A percentile compares a stretch with the other conserved stretches of the same genome.
Conservation (phyloP, 1,284 basidiomycete species). For the Ganoderma resinaceum region DNA sequence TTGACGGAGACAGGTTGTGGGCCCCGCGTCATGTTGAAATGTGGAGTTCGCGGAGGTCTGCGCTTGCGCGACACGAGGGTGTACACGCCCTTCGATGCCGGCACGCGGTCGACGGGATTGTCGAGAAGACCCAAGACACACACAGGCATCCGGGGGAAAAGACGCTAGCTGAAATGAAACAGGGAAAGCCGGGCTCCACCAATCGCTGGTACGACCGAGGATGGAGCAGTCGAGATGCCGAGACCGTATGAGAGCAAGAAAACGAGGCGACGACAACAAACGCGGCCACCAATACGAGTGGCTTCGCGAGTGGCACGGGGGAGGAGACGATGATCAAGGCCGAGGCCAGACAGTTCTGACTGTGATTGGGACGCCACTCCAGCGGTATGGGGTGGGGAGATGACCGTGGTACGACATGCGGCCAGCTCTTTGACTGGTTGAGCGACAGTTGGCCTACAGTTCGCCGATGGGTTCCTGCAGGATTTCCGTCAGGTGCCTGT, state of each 20-base stretch:
- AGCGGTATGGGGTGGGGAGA: background rate
- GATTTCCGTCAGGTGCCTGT: too few relatives aligned
- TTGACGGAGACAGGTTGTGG: background rate
- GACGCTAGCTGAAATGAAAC: background rate
- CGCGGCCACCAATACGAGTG: background rate
- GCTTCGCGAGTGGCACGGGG: background rate
- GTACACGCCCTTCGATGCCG: background rate
- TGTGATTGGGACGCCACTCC: background rate
- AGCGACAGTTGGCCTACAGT: too few relatives aligned
- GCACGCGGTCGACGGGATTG: background rate
- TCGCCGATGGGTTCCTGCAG: background rate
- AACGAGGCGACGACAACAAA: background rate
- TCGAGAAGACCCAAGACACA: background rate
- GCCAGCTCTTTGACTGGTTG: background rate
- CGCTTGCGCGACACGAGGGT: background rate
- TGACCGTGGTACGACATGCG: background rate
- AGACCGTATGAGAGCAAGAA: background rate
- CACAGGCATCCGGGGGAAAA: background rate
- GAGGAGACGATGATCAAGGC: background rate
- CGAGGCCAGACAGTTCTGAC: background rate
- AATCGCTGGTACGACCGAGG: background rate
- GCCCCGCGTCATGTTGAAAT: background rate
- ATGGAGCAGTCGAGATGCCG: background rate
- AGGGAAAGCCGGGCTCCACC: background rate
- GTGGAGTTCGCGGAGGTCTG: background rate